Evolutionary conservation across 805 yeast genomes (phyloP).

Genomic region (Myxozyma geophila): DNA sequence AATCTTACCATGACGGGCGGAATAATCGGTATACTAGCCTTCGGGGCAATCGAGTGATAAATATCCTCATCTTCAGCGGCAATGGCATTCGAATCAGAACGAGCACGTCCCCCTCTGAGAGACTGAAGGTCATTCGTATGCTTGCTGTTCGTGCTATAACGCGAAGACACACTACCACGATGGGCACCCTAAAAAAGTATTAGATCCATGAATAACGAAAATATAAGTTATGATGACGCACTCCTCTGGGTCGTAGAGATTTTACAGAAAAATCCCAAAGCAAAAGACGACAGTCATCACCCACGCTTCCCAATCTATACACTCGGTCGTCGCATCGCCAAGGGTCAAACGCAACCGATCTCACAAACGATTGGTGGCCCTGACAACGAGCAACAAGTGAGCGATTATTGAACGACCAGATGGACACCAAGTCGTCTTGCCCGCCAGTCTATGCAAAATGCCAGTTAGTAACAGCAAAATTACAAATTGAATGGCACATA

Average conservation of each 20-base stretch:
- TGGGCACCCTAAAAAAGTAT: constrained; percentile 9
- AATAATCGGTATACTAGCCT: constrained; percentile 34
- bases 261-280: constrained; percentile 62
- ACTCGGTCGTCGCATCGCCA: constrained; percentile 45
- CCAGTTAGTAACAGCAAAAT: neutral
- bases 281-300: constrained; percentile 58
- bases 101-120: constrained; percentile 13
- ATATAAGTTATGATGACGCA: neutral
- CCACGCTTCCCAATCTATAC: constrained; percentile 58
- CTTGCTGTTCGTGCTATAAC: constrained; percentile 19
- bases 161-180: constrained; percentile 32
- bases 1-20: constrained; percentile 35
- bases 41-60: constrained; percentile 33
- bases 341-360: constrained; percentile 53
- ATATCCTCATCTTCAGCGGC: constrained; percentile 32
- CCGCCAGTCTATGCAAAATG: constrained; percentile 51
- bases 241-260: constrained; percentile 43
- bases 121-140: constrained; percentile 12
- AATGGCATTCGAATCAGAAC: constrained; percentile 31
- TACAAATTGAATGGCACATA: neutral
- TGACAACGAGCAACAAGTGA: constrained; percentile 48
- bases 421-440: constrained; percentile 56
- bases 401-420: constrained; percentile 48
- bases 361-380: constrained; percentile 61
- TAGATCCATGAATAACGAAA: neutral